Conservation (phyloP, 1,284 basidiomycete genomes). For the Ganoderma boninense region DNA sequence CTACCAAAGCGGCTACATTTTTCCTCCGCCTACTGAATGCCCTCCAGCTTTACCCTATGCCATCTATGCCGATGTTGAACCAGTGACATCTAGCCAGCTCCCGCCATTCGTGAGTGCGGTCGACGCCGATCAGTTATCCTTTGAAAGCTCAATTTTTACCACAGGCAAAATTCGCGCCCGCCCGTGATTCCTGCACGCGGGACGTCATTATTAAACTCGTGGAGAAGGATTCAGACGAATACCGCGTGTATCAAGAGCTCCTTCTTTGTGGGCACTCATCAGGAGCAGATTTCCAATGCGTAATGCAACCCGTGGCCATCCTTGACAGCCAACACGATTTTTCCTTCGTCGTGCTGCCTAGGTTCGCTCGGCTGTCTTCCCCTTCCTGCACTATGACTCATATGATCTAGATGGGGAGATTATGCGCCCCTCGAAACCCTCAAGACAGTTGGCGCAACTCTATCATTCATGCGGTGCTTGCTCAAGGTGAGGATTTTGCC, state of each 20-base stretch:
- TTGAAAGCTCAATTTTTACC: not conserved
- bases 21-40: not conserved
- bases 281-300: not conserved
- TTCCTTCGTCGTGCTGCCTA: conserved; percentile 19
- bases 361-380: not conserved
- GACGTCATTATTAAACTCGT: conserved; percentile 16
- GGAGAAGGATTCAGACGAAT: not conserved
- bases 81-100: not conserved
- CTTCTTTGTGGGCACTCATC: not conserved
- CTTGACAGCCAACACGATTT: conserved; percentile 13
- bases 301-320: conserved; percentile 7
- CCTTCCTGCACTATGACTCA: not conserved
- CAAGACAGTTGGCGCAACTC: not conserved
- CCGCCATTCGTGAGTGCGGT: not conserved
- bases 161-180: not conserved
- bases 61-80: not conserved
- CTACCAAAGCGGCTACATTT: not conserved
- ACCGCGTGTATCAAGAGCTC: conserved; percentile 4
- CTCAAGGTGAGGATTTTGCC: conserved; percentile 6
- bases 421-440: not conserved
- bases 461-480: conserved; percentile 5
- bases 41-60: not conserved
- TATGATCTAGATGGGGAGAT: conserved; percentile 7
- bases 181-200: not conserved
- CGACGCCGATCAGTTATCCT: not conserved